Base-by-base conservation (phyloP, 2,329 filamentous ascomycete species). In the Decorospora gaudefroyi region DNA sequence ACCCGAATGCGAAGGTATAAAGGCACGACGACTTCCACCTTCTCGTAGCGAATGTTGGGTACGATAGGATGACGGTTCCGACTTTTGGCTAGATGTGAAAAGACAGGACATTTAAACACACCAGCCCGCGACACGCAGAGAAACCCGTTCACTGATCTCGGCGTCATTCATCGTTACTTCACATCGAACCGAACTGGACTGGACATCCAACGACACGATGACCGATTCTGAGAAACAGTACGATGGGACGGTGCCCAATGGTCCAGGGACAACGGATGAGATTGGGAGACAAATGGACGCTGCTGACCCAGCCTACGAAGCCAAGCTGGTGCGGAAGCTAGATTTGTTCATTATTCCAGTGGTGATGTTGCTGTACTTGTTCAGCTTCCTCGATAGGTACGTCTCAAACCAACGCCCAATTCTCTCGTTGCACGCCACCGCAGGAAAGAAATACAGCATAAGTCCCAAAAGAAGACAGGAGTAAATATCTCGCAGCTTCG, bases 381-480 rank as follows among this genome's bases (percentile, higher is more conserved):
- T 90, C 55, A 86, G 83, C 55, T 91, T 90, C 64, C 71, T 91
- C 6, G 87, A 90, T 63, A 76, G 86, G 79, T 83, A 62, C 66
- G 76, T 71, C 25, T 11, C 19, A 10, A 6, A 29, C n/a, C n/a
- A n/a, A n/a, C n/a, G n/a, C n/a, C n/a, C 21, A 23, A 23, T 23
- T 23, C 10, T 23, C 10, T 23, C 6, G 21, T 6, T 23, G 21
- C 6, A 23, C n/a, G n/a, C n/a, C n/a, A n/a, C n/a, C n/a, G n/a
- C n/a, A n/a, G n/a, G n/a, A n/a, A n/a, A n/a, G n/a, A n/a, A n/a
- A n/a, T n/a, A n/a, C n/a, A n/a, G n/a, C n/a, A n/a, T n/a, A n/a
- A n/a, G n/a, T n/a, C n/a, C n/a, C n/a, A n/a, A n/a, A n/a, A n/a
- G n/a, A n/a, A n/a, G n/a, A n/a, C n/a, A 23, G 6, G 21, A 23